These are phyloP conservation scores for Acanthamoeba healyi DNA, from an alignment of 208 protist species.

Conservation along the genomic window DNA sequence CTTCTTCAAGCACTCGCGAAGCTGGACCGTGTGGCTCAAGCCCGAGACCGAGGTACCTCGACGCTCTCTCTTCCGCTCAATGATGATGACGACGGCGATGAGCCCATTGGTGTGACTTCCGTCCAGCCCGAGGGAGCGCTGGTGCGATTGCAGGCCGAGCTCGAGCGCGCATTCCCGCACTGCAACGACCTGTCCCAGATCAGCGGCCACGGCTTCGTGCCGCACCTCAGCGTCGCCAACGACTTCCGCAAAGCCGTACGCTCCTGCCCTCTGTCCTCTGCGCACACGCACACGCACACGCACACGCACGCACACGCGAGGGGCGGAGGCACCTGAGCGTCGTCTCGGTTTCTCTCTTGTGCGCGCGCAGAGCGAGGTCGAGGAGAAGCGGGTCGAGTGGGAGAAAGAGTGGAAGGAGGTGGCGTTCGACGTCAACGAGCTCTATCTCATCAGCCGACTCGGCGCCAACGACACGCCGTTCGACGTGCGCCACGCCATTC, in stretches of 20 bases:
- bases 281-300: too few relatives aligned
- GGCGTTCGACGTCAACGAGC: conserved; percentile 7
- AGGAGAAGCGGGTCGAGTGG: neutral
- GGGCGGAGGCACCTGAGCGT: too few relatives aligned
- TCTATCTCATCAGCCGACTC: conserved; percentile 61
- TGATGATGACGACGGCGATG: neutral
- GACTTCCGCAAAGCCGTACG: conserved; percentile 25
- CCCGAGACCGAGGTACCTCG: conserved; percentile 15
- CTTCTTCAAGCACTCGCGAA: conserved; percentile 33
- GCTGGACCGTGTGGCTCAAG: conserved; percentile 28
- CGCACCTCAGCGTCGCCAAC: conserved; percentile 83
- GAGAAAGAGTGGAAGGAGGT: conserved; percentile 2
- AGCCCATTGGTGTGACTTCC: neutral
- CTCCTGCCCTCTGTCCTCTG: too few relatives aligned
- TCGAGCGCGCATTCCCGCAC: conserved; percentile 61
- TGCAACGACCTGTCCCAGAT: conserved; percentile 76
- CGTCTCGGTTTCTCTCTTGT: too few relatives aligned
- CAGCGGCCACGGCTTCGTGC: conserved; percentile 68
- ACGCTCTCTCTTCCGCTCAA: neutral
- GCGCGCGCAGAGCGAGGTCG: conserved; percentile 20
- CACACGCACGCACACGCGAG: too few relatives aligned
- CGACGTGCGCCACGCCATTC: conserved; percentile 41
- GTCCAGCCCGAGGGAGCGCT: conserved; percentile 57
- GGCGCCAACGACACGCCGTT: conserved; percentile 57
- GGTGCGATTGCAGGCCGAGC: conserved; percentile 28